phyloP scores from a whole-genome alignment of 352 stramenopile genomes.

The Hyaloperonospora arabidopsidis region DNA sequence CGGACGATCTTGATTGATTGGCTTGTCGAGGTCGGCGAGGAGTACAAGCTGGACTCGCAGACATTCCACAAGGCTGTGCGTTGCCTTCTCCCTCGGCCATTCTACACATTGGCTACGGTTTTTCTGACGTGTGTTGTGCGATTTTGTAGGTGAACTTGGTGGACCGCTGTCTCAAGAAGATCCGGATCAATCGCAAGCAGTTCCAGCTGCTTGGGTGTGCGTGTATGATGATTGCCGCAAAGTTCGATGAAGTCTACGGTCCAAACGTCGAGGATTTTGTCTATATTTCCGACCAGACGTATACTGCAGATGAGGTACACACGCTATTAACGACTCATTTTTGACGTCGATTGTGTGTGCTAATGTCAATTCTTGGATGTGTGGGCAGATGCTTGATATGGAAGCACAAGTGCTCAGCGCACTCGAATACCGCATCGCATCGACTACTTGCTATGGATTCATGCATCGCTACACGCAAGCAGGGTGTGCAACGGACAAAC shows the following conservation, averaged over 20 bases:
- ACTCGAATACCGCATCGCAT: conserved; percentile 67
- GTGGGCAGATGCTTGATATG: conserved; percentile 71
- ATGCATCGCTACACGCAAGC: conserved; percentile 52
- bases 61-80: conserved; percentile 77
- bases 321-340: too few relatives aligned
- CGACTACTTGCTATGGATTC: conserved; percentile 72
- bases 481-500: conserved; percentile 46
- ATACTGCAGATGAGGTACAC: conserved; percentile 74
- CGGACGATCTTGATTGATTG: conserved; percentile 98
- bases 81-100: neutral
- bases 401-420: conserved; percentile 66
- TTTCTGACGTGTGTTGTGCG: neutral
- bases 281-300: conserved; percentile 96
- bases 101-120: too few relatives aligned
- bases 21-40: conserved; percentile 90
- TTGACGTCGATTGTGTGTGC: neutral
- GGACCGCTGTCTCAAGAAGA: conserved; percentile 69
- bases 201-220: conserved; percentile 95
- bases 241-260: conserved; percentile 97
- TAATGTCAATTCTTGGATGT: conserved; percentile 6
- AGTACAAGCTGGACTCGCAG: conserved; percentile 78
- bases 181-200: conserved; percentile 84
- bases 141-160: conserved; percentile 64
- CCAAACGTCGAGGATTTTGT: conserved; percentile 92
- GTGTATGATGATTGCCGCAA: conserved; percentile 93